Evolutionary conservation across 2,329 filamentous ascomycete genomes (phyloP), one percentile per base, ranked within the genome.

Genomic region (Ophiostoma pallidulum): DNA sequence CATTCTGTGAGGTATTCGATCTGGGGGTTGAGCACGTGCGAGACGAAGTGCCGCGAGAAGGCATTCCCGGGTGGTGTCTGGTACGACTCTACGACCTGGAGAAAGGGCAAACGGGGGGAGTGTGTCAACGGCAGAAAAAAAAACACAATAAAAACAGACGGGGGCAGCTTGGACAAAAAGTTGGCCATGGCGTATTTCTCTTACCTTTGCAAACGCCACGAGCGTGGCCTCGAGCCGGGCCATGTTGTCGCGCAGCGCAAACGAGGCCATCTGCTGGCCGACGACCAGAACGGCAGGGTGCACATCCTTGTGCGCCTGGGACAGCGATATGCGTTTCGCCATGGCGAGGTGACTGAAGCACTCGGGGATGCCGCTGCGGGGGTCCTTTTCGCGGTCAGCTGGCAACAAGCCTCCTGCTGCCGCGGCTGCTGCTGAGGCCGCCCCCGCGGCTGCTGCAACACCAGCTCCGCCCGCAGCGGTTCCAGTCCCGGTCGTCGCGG

Each of bases 1-100:
- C 90, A 96, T 56, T 88, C 88, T 51, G 87, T 86, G 51, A 98
- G 77, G 61, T 94, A 96, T 55, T 94, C 89, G 60, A 98, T 96
- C 66, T 98, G 92, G 32, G 90, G 87, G 59, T 89, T 92, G 51
- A 98, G 80, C 54, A 88, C 82, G 65, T 97, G 88, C 10, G 86
- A 85, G 28, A 88, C 92, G 58, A 98, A 82, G 69, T 98, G 90
- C 29, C 92, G 83, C 18, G 89, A 85, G 36, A 98, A 77, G 35
- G 89, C 90, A 49, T 83, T 89, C 35, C 85, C 84, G 22, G 81
- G 73, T 5, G 92, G 92, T 1, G 91, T 97, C 40, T 80, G 85
- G 65, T 98, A 98, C n/a, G 86, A 82, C 59, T 87, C 79, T 53
- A 98, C 91, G 53, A 97, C 86, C 82, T 94, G 28, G 4, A 6